These are phyloP conservation scores for Salix arbutifolia DNA, from an alignment of 345 rosid genomes.

Conservation along the genomic window DNA sequence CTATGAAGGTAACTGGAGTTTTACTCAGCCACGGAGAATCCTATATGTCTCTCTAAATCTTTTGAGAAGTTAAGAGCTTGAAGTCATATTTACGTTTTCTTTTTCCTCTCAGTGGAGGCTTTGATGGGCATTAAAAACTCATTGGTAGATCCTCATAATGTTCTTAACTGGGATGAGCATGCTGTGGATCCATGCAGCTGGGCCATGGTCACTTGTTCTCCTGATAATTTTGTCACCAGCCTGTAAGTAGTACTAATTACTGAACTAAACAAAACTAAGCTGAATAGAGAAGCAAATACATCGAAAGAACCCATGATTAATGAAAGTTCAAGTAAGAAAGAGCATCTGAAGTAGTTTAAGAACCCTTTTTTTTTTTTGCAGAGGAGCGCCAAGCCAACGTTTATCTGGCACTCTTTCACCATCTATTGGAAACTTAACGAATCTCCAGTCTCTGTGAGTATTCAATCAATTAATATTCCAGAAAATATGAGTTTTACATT, in stretches of 20 bases:
- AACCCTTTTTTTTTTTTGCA: slow-evolving; percentile 32
- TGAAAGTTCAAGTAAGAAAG: neutral
- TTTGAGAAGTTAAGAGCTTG: neutral
- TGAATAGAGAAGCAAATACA: neutral
- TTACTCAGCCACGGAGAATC: neutral
- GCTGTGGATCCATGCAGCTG: slow-evolving; percentile 92
- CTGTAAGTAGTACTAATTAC: slow-evolving; percentile 51
- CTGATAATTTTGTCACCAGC: slow-evolving; percentile 54
- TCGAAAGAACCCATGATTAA: neutral
- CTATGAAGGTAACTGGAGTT: slow-evolving; percentile 61
- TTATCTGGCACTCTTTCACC: slow-evolving; percentile 69
- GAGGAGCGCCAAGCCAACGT: slow-evolving; percentile 81
- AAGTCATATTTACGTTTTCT: neutral
- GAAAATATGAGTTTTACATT: neutral
- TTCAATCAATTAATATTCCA: neutral
- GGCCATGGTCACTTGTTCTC: slow-evolving; percentile 64
- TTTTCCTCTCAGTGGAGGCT: slow-evolving; percentile 56
- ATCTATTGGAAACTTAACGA: slow-evolving; percentile 70
- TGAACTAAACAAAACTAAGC: neutral
- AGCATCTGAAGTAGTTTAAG: slow-evolving; percentile 1
- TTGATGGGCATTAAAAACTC: slow-evolving; percentile 49
- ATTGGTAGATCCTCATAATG: slow-evolving; percentile 61
- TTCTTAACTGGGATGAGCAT: slow-evolving; percentile 68
- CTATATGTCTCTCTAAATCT: neutral
- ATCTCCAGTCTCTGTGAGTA: slow-evolving; percentile 78